Conservation (phyloP, 139 green algal genomes). For the Picochlorum sp. region DNA sequence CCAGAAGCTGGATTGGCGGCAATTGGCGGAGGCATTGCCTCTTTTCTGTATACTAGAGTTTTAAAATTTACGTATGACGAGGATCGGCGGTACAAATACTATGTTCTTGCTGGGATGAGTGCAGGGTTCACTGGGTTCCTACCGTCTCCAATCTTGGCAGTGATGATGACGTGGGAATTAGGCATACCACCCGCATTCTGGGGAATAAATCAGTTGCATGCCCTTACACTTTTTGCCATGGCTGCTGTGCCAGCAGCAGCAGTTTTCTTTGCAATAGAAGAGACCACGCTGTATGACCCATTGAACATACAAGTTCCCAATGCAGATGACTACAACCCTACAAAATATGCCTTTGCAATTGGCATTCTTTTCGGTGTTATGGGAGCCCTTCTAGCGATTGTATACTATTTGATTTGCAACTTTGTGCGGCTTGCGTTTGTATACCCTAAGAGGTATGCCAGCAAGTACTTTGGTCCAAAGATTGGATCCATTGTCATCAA, state of each 20-base stretch:
- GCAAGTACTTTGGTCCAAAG: background rate
- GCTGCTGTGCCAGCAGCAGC: background rate
- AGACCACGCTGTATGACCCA: background rate
- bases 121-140: background rate
- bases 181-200: background rate
- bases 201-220: background rate
- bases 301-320: background rate
- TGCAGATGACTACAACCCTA: background rate
- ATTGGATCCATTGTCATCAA: background rate
- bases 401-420: background rate
- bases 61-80: background rate
- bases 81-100: background rate
- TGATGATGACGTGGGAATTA: constrained; percentile 2
- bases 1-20: constrained; percentile 2
- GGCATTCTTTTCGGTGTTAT: constrained; percentile 4
- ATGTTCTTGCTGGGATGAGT: constrained; percentile 3
- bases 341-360: background rate
- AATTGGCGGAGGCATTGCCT: background rate
- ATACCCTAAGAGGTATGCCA: background rate
- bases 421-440: background rate
- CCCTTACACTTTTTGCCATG: background rate
- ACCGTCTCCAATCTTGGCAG: background rate
- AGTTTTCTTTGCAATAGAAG: constrained; percentile 1
- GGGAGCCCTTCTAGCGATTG: background rate
- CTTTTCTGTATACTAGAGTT: background rate